These are phyloP conservation scores for Cordyceps cateniannulata DNA, from an alignment of 2,329 filamentous ascomycete genomes.

Conservation along the genomic window DNA sequence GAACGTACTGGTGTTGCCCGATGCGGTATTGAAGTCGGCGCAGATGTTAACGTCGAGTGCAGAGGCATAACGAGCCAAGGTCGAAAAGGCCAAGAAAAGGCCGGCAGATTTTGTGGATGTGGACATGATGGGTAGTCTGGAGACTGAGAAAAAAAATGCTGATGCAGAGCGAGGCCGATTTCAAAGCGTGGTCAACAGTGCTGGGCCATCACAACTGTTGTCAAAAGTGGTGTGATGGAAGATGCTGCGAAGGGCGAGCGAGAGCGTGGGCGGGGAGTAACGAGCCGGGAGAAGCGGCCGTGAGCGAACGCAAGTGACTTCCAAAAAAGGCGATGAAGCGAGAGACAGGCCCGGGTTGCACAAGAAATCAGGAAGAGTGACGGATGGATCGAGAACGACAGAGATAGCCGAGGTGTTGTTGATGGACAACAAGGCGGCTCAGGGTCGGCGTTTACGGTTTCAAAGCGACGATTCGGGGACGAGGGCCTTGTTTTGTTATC, in stretches of 20 bases:
- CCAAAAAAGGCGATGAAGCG: not conserved
- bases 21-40: conserved; percentile 31
- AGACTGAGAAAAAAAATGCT: not conserved
- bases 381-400: not conserved
- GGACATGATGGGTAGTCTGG: conserved; percentile 17
- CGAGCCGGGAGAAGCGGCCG: not conserved
- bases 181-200: not conserved
- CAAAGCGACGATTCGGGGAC: not conserved
- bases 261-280: not conserved
- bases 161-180: not conserved
- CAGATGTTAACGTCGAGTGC: conserved; percentile 28
- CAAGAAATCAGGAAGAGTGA: not conserved
- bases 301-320: not conserved
- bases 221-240: not conserved
- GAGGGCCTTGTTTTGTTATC: conserved; percentile 7
- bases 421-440: not conserved
- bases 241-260: not conserved
- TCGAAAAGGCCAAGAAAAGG: conserved; percentile 20
- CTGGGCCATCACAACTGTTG: conserved; percentile 3
- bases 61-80: conserved; percentile 19
- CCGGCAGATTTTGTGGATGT: conserved; percentile 16
- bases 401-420: not conserved
- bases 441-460: not conserved
- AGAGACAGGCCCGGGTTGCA: not conserved
- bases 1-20: conserved; percentile 26